Evolutionary conservation across 108 stramenopile genomes (phyloP).

Genomic region (Fragilaria radians): DNA sequence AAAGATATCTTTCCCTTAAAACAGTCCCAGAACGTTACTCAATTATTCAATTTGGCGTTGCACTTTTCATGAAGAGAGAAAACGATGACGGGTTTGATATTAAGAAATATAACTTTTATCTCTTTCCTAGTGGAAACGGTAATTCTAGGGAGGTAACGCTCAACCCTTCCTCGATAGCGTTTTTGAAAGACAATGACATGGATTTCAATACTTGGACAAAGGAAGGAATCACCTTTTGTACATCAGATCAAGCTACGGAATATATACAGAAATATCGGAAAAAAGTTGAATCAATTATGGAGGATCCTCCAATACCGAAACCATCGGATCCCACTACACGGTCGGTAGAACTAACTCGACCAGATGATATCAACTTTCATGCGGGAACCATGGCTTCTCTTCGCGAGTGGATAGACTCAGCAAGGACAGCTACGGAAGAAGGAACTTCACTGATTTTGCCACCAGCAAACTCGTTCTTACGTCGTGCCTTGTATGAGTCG

Average conservation of each 20-base stretch:
- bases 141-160: constrained; percentile 44
- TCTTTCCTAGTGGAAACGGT: constrained; percentile 47
- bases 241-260: constrained; percentile 22
- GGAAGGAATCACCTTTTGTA: constrained; percentile 57
- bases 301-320: background rate
- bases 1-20: constrained; percentile 44
- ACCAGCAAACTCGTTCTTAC: constrained; percentile 71
- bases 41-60: constrained; percentile 73
- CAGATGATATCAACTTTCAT: constrained; percentile 49
- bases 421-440: constrained; percentile 23
- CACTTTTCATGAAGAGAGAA: constrained; percentile 44
- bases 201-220: constrained; percentile 50
- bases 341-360: constrained; percentile 16
- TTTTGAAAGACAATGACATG: constrained; percentile 64
- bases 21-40: constrained; percentile 56
- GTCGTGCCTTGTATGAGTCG: constrained; percentile 69
- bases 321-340: constrained; percentile 8
- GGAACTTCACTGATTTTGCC: constrained; percentile 55
- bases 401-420: constrained; percentile 79
- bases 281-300: constrained; percentile 6
- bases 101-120: constrained; percentile 65
- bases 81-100: constrained; percentile 8
- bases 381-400: constrained; percentile 63
- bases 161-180: constrained; percentile 55
- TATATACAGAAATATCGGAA: constrained; percentile 33